Base-by-base conservation (phyloP, 306 rosid genomes). In the Lathyrus oleraceus region DNA sequence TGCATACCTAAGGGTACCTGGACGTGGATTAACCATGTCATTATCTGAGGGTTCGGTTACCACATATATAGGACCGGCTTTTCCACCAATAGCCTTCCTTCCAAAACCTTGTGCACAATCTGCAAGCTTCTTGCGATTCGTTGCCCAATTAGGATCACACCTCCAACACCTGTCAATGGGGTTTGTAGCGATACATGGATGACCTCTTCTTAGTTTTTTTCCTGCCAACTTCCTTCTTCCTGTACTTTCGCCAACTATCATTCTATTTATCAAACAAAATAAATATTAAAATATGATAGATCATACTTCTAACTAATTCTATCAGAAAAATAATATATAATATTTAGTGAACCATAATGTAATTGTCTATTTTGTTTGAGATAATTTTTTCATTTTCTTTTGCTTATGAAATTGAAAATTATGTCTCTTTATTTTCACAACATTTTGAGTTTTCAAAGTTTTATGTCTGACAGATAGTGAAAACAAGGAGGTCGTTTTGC, bases 151-250 rank as follows among this genome's bases (percentile, higher is more conserved):
- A 7, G 79, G 75, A 62, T 87, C 86, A 15, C 96, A 92, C 72
- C 96, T 85, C 96, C 98, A 92, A 75, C 98, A 92, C 14, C 81
- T 70, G 15, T 92, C 98, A 5, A 92, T 15, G 63, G 44, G 39
- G 10, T 35, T 35, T 35, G 39, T 35, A 7, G 39, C 39, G 2
- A 35, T 35, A 7, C 39, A 35, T 35, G 39, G 39, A 7, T 1
- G 39, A 35, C 39, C 39, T 35, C 2, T 35, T 35, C 8, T 35
- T 35, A 0, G 0, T 4, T 2, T 11, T 16, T 4, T 16, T 20
- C 47, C 75, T 23, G 2, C 3, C 64, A 89, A 66, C 12, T 44
- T 38, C 67, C 92, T 86, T 65, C 95, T 62, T 16, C 75, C 78
- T 0, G 2, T 19, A 10, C 73, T 52, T n/a, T 54, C 48, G 28